Evolutionary conservation across 192 early-diverging fungal species (phyloP).

Genomic region (Coemansia sp.): DNA sequence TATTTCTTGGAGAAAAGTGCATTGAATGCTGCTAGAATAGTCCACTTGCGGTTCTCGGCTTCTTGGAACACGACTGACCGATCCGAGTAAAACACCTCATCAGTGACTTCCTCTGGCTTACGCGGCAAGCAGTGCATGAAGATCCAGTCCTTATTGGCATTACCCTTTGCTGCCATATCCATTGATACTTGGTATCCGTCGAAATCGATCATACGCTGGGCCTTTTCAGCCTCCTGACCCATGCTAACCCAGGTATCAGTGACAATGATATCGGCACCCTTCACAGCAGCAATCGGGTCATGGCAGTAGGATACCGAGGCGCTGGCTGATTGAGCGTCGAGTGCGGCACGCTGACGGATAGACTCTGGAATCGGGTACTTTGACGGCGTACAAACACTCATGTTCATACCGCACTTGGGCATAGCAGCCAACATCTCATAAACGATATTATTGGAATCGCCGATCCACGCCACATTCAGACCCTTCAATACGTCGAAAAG

Average conservation of each 20-base stretch:
- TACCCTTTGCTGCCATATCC: constrained; percentile 76
- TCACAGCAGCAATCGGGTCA: constrained; percentile 79
- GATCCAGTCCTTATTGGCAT: constrained; percentile 87
- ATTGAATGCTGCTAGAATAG: constrained; percentile 86
- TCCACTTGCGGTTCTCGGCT: constrained; percentile 99
- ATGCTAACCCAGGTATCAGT: constrained; percentile 99
- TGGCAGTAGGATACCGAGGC: constrained; percentile 62
- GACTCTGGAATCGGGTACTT: constrained; percentile 77
- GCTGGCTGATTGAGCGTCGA: constrained; percentile 62
- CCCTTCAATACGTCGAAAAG: constrained; percentile 61
- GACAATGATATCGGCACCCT: constrained; percentile 85
- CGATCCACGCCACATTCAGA: constrained; percentile 95
- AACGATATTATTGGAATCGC: constrained; percentile 97
- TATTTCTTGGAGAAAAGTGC: no score
- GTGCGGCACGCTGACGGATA: constrained; percentile 70
- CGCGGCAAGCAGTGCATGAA: constrained; percentile 99
- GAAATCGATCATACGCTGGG: constrained; percentile 79
- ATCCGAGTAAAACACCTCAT: constrained; percentile 92
- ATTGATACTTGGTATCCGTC: constrained; percentile 87
- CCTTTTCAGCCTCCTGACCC: constrained; percentile 96
- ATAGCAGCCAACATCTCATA: constrained; percentile 88
- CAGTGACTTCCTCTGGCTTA: constrained; percentile 96
- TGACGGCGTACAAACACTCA: constrained; percentile 83
- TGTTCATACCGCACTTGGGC: constrained; percentile 84
- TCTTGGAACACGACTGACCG: constrained; percentile 96